Percentiles rank a stretch among this genome's conserved stretches.
phyloP scores from a whole-genome alignment of 1,284 basidiomycete species.

The Leccinum angustisporum region DNA sequence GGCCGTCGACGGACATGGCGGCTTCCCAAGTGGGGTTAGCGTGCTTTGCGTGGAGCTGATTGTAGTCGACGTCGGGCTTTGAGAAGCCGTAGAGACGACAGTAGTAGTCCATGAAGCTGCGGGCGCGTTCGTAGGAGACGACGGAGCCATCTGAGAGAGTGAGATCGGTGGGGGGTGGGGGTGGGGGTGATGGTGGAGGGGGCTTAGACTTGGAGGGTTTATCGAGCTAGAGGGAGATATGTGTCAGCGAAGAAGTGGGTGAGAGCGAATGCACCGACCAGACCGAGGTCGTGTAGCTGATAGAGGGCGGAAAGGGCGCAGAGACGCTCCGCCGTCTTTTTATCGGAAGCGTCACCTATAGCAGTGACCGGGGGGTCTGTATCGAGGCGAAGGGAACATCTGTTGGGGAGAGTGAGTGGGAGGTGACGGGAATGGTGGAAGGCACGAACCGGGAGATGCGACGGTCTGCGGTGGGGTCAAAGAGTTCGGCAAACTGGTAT shows the following conservation, averaged over 20 bases:
- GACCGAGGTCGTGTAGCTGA: slow-evolving; percentile 60
- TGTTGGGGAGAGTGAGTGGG: slow-evolving; percentile 27
- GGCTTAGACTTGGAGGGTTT: slow-evolving; percentile 27
- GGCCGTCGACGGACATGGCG: slow-evolving; percentile 77
- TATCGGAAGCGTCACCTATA: slow-evolving; percentile 62
- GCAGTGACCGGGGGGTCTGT: slow-evolving; percentile 48
- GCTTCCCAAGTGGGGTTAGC: slow-evolving; percentile 68
- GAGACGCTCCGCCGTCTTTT: slow-evolving; percentile 73
- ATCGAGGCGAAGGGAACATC: slow-evolving; percentile 48
- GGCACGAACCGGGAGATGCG: slow-evolving; percentile 26
- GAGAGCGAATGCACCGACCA: slow-evolving; percentile 42
- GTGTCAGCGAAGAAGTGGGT: background rate
- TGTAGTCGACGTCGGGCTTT: slow-evolving; percentile 76
- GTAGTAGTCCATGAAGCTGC: slow-evolving; percentile 95
- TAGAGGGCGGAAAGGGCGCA: slow-evolving; percentile 74
- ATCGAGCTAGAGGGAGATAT: slow-evolving; percentile 23
- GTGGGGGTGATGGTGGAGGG: background rate
- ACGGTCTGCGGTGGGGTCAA: slow-evolving; percentile 18
- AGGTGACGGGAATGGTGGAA: background rate
- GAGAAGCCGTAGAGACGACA: slow-evolving; percentile 80
- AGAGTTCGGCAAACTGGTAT: slow-evolving; percentile 16
- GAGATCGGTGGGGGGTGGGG: slow-evolving; percentile 26
- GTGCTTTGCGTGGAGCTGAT: slow-evolving; percentile 30
- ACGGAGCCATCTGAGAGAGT: slow-evolving; percentile 66
- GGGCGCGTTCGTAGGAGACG: slow-evolving; percentile 75